A percentile compares a stretch with the other conserved stretches of the same genome.
Conservation (phyloP, 2,329 filamentous ascomycete species). For the Leptographium flavum region DNA sequence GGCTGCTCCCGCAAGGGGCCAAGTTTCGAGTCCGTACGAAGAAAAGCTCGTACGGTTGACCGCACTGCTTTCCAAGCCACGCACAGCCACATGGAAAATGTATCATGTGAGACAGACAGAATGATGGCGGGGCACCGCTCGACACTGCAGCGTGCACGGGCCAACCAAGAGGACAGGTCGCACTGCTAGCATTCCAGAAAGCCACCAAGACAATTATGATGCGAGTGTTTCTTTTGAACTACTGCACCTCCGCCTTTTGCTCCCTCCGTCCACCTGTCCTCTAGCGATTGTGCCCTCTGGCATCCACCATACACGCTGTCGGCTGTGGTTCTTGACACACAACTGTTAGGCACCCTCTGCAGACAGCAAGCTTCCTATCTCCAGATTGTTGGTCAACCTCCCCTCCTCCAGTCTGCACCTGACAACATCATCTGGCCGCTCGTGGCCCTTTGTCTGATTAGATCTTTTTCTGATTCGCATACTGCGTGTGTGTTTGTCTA, state of each 20-base stretch:
- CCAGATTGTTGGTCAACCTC: background rate
- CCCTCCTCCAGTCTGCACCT: background rate
- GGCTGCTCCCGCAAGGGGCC: too few relatives aligned
- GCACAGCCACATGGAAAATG: background rate
- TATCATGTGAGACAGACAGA: background rate
- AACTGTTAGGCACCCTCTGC: background rate
- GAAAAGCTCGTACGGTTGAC: background rate
- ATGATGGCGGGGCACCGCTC: background rate
- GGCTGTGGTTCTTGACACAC: background rate
- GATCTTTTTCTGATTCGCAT: background rate
- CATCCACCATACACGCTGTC: background rate
- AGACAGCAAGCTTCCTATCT: background rate
- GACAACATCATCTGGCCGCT: background rate
- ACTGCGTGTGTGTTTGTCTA: conserved; percentile 6
- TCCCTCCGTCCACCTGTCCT: background rate
- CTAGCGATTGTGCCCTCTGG: background rate
- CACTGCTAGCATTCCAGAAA: conserved; percentile 1
- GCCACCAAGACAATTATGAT: conserved; percentile 4
- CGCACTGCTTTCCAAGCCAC: background rate
- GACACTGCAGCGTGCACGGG: conserved; percentile 1
- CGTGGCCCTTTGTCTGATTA: background rate
- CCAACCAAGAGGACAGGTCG: conserved; percentile 10
- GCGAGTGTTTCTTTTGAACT: conserved; percentile 2
- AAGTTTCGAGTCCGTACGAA: background rate
- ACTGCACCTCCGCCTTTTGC: background rate